Percentiles rank a stretch among this genome's conserved stretches.
phyloP scores from a whole-genome alignment of 2,329 filamentous ascomycete genomes.

The Periconia sp. region DNA sequence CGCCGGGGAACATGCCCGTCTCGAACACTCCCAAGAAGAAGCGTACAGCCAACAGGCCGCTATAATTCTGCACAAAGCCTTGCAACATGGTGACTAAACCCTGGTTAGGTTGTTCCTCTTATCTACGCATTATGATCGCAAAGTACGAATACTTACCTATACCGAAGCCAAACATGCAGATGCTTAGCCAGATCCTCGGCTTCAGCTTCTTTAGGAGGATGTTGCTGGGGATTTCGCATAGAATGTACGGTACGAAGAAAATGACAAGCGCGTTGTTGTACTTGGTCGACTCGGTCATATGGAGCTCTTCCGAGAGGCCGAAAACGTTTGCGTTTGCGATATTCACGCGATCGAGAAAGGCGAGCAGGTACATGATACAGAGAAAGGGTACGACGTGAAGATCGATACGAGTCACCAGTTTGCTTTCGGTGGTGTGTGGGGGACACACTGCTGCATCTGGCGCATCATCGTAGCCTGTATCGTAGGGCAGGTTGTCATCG shows the following conservation, averaged over 20 bases:
- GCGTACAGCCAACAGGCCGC: conserved; percentile 71
- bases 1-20: conserved; percentile 56
- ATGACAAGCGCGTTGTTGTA: conserved; percentile 57
- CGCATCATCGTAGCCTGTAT: conserved; percentile 42
- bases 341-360: conserved; percentile 55
- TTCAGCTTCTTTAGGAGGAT: conserved; percentile 55
- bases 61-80: conserved; percentile 76
- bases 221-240: conserved; percentile 58
- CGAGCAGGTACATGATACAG: conserved; percentile 54
- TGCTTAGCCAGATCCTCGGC: conserved; percentile 61
- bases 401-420: conserved; percentile 50
- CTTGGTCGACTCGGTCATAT: conserved; percentile 45
- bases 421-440: conserved; percentile 52
- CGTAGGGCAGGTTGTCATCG: conserved; percentile 26
- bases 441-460: conserved; percentile 47
- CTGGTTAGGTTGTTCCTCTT: background rate
- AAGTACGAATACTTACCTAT: conserved; percentile 42
- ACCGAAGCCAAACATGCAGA: conserved; percentile 85
- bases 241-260: conserved; percentile 57
- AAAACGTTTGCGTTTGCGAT: conserved; percentile 58
- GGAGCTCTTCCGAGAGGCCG: conserved; percentile 50
- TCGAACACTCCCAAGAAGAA: conserved; percentile 76
- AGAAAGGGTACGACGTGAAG: conserved; percentile 53
- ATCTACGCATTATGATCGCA: background rate
- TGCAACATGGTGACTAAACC: conserved; percentile 65